Evolutionary conservation across 2,329 filamentous ascomycete species (phyloP).

Genomic region (Cytospora piceicola): DNA sequence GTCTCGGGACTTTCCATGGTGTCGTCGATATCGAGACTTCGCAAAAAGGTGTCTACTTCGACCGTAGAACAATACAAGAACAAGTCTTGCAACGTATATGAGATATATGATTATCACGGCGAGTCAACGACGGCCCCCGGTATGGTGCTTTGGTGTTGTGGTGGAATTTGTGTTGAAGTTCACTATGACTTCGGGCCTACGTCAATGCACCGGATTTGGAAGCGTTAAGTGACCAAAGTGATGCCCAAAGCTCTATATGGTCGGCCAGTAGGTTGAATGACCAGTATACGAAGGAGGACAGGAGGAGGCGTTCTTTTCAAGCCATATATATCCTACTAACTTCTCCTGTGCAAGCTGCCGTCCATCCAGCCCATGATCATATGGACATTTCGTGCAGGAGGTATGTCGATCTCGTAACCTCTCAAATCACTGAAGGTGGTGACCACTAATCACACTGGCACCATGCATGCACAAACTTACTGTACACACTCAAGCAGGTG

Average conservation of each 20-base stretch:
- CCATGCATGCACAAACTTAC: too few relatives aligned
- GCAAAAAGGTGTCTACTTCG: not conserved
- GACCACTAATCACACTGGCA: too few relatives aligned
- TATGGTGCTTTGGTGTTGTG: not conserved
- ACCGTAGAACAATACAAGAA: not conserved
- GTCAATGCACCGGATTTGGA: not conserved
- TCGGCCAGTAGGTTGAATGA: too few relatives aligned
- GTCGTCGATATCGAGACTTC: not conserved
- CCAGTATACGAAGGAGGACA: too few relatives aligned
- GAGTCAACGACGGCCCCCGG: not conserved
- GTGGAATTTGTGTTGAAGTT: too few relatives aligned
- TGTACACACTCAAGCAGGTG: too few relatives aligned
- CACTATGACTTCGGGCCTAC: not conserved
- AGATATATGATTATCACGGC: too few relatives aligned
- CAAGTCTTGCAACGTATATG: not conserved
- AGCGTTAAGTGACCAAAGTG: not conserved
- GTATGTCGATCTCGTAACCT: too few relatives aligned
- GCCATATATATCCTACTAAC: not conserved
- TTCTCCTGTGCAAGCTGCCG: too few relatives aligned
- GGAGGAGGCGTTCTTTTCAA: too few relatives aligned
- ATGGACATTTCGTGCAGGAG: too few relatives aligned
- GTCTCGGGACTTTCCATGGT: constrained; percentile 8
- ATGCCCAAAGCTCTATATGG: not conserved
- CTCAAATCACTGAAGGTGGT: too few relatives aligned
- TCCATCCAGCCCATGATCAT: not conserved